Base-by-base conservation (phyloP, 495 filamentous ascomycete species). In the Aspergillus bertholletiae region DNA sequence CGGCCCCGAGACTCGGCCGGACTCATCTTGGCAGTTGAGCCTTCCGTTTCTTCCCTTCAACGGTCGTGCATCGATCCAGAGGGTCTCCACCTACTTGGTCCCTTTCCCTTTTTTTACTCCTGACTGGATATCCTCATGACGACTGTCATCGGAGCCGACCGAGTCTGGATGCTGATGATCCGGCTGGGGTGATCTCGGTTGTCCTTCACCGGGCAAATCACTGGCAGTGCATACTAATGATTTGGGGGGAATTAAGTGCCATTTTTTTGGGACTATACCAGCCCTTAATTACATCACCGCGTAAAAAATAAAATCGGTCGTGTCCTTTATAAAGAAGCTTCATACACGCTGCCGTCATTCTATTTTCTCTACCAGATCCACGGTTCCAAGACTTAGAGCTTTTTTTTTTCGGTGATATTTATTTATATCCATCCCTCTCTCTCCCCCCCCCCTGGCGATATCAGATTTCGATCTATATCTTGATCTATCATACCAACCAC, bases 1-100 rank as follows among this genome's bases (percentile, higher is more conserved):
- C 68, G 68, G 68, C 11, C 47, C 68, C 68, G 68, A 69, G 54
- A 46, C 61, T 71, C 68, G 68, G 68, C 68, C 68, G 68, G 51
- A 9, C 12, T 15, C 15, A 15, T 55, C 62, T 66, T 56, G 54
- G 39, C 39, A 22, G 3, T 8, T 56, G 28, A 18, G 34, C 32
- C 26, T 47, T 49, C 51, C 57, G 41, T 34, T 27, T 44, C 50
- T 47, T 47, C 40, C 45, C 51, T 57, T 37, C 49, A 62, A 55
- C 39, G 24, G 45, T 28, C 59, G 50, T 47, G 51, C 27, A 54
- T 50, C 54, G 53, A n/a, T n/a, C n/a, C n/a, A n/a, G n/a, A n/a
- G n/a, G n/a, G n/a, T 39, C 56, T 62, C 61, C 61, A 58, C 56
- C 49, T 54, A 56, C 62, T 61, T 51, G 40, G 48, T 21, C 21